Percentiles rank a stretch among this genome's conserved stretches.
phyloP scores from a whole-genome alignment of 768 basidiomycete genomes.

The Suillus ampliporus region DNA sequence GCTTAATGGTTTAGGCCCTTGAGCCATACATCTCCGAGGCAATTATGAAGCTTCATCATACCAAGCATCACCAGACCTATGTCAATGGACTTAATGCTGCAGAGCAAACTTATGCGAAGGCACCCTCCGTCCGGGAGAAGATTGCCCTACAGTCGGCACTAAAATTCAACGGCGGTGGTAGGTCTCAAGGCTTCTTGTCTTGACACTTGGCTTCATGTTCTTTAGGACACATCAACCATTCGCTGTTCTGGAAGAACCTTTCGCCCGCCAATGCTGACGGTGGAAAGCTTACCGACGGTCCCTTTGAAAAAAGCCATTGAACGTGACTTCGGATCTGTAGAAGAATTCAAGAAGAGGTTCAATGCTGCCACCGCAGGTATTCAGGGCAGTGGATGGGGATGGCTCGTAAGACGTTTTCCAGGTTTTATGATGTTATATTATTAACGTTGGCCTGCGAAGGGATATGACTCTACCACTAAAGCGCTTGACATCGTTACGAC shows the following conservation, averaged over 20 bases:
- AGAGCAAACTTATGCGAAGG: constrained; percentile 77
- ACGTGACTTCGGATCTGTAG: constrained; percentile 86
- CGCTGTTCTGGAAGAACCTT: constrained; percentile 98
- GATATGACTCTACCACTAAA: constrained; percentile 66
- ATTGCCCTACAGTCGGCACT: constrained; percentile 90
- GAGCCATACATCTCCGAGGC: constrained; percentile 91
- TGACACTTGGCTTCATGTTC: background rate
- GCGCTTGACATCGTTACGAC: constrained; percentile 93
- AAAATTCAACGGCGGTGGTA: constrained; percentile 98
- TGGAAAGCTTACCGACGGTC: constrained; percentile 66
- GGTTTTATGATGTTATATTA: background rate
- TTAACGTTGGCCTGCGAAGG: constrained; percentile 46
- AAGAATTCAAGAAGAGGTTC: constrained; percentile 83
- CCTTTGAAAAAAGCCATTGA: constrained; percentile 78
- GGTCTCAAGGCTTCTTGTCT: constrained; percentile 17
- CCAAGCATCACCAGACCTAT: constrained; percentile 91
- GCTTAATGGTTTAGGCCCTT: constrained; percentile 61
- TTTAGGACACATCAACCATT: constrained; percentile 90
- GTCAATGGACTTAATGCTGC: constrained; percentile 95
- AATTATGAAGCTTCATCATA: constrained; percentile 95
- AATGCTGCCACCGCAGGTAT: constrained; percentile 90
- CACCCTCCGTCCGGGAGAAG: constrained; percentile 68
- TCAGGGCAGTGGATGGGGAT: constrained; percentile 99
- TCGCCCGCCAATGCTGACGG: constrained; percentile 71
- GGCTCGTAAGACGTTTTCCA: constrained; percentile 66